Percentiles rank a stretch among this genome's conserved stretches.
These are phyloP conservation scores for Chlorella sp. DNA, from an alignment of 139 green algal genomes.

Conservation along the genomic window DNA sequence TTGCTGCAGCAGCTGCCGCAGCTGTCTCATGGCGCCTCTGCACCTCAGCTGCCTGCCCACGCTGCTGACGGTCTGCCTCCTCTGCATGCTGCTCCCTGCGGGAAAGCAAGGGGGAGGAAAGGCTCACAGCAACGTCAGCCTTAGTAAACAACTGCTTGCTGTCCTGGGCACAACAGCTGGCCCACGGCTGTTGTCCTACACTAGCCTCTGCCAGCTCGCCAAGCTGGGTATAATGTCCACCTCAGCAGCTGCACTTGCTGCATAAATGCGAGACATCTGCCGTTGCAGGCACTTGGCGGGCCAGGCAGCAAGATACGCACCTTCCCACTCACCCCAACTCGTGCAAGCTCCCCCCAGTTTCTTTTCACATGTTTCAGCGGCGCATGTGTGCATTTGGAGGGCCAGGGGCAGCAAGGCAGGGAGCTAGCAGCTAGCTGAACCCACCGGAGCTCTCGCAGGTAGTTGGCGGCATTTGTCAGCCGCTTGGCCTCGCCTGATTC, in stretches of 20 bases:
- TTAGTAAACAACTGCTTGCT: neutral
- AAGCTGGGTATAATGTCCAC: neutral
- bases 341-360: too few species aligned
- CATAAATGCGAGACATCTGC: too few species aligned
- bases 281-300: too few species aligned
- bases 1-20: neutral
- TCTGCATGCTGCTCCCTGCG: neutral
- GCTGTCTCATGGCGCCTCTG: too few species aligned
- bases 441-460: neutral
- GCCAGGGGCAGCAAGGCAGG: neutral
- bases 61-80: neutral
- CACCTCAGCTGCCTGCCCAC: neutral
- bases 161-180: neutral
- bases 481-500: too few species aligned
- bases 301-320: too few species aligned
- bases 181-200: too few species aligned
- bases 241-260: neutral
- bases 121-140: neutral
- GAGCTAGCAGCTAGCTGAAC: neutral
- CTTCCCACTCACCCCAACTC: too few species aligned
- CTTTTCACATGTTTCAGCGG: too few species aligned
- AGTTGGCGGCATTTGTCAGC: neutral
- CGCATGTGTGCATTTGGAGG: too few species aligned
- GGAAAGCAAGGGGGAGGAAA: too few species aligned
- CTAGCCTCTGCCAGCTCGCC: too few species aligned